Conservation (phyloP, 2,329 filamentous ascomycete species). For the Sclerotinia glacialis region DNA sequence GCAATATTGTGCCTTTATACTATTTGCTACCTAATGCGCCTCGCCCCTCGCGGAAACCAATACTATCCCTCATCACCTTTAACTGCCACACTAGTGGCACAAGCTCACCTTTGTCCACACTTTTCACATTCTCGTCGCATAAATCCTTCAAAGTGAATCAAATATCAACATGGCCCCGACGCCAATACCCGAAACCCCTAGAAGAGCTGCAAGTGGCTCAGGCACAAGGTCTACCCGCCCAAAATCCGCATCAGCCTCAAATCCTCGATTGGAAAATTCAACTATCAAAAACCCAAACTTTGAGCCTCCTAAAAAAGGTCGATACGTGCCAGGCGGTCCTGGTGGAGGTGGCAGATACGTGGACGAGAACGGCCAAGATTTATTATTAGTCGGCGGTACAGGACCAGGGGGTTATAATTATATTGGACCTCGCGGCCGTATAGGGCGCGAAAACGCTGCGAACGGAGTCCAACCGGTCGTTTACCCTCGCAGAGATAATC, state of each 20-base stretch:
- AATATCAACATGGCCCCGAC: conserved; percentile 21
- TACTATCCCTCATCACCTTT: conserved; percentile 13
- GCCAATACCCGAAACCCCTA: conserved; percentile 18
- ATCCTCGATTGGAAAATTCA: conserved; percentile 30
- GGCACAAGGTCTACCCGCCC: conserved; percentile 28
- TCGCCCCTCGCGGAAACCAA: conserved; percentile 19
- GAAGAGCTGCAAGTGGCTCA: conserved; percentile 22
- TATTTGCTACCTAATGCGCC: conserved; percentile 19
- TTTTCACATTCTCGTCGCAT: conserved; percentile 17
- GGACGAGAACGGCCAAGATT: conserved; percentile 65
- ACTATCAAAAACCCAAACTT: conserved; percentile 30
- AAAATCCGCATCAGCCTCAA: conserved; percentile 30
- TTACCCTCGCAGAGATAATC: conserved; percentile 52
- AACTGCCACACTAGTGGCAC: conserved; percentile 10
- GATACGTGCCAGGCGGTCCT: conserved; percentile 82
- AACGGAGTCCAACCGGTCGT: conserved; percentile 48
- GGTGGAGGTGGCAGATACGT: conserved; percentile 83
- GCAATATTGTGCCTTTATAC: conserved; percentile 18
- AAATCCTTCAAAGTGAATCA: conserved; percentile 3
- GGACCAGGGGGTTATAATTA: conserved; percentile 49
- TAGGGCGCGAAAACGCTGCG: conserved; percentile 50
- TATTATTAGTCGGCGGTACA: conserved; percentile 49
- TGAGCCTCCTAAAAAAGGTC: conserved; percentile 59
- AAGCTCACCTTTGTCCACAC: conserved; percentile 19
- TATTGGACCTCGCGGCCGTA: conserved; percentile 52